phyloP scores from a whole-genome alignment of 2,329 filamentous ascomycete genomes.

The Claviceps lovelessii region DNA sequence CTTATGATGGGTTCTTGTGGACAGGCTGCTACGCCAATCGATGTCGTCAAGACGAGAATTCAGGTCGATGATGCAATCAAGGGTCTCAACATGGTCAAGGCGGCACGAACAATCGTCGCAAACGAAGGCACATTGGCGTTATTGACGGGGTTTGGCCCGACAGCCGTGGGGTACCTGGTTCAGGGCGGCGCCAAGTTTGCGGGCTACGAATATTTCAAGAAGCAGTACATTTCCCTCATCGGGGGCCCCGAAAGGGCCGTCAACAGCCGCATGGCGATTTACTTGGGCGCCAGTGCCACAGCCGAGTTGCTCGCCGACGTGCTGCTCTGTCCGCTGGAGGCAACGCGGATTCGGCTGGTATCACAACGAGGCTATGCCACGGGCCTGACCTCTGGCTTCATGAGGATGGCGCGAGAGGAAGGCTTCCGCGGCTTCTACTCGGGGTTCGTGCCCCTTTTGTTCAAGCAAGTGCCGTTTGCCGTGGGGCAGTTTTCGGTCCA shows the following conservation, averaged over 20 bases:
- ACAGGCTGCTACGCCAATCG: slow-evolving; percentile 38
- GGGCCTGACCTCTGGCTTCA: slow-evolving; percentile 57
- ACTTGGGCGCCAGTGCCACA: slow-evolving; percentile 55
- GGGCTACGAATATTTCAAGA: slow-evolving; percentile 91
- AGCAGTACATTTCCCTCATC: slow-evolving; percentile 60
- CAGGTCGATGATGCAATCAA: slow-evolving; percentile 79
- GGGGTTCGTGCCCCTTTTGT: slow-evolving; percentile 73
- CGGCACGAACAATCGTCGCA: slow-evolving; percentile 62
- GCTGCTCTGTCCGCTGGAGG: slow-evolving; percentile 80
- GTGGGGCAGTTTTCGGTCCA: slow-evolving; percentile 91
- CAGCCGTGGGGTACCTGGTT: slow-evolving; percentile 75
- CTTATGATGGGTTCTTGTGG: not conserved
- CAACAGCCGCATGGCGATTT: slow-evolving; percentile 40
- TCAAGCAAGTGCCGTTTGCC: slow-evolving; percentile 86
- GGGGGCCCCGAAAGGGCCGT: slow-evolving; percentile 36
- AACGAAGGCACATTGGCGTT: slow-evolving; percentile 69
- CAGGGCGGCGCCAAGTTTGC: slow-evolving; percentile 86
- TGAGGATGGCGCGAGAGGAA: slow-evolving; percentile 61
- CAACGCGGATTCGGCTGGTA: slow-evolving; percentile 63
- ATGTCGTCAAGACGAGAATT: slow-evolving; percentile 80
- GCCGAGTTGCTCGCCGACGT: slow-evolving; percentile 65
- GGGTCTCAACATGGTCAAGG: slow-evolving; percentile 68
- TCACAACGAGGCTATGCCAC: slow-evolving; percentile 65
- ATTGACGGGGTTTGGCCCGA: slow-evolving; percentile 72
- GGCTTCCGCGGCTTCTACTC: slow-evolving; percentile 77